phyloP scores from a whole-genome alignment of 495 filamentous ascomycete genomes.

The Trichoderma orchidacearum region DNA sequence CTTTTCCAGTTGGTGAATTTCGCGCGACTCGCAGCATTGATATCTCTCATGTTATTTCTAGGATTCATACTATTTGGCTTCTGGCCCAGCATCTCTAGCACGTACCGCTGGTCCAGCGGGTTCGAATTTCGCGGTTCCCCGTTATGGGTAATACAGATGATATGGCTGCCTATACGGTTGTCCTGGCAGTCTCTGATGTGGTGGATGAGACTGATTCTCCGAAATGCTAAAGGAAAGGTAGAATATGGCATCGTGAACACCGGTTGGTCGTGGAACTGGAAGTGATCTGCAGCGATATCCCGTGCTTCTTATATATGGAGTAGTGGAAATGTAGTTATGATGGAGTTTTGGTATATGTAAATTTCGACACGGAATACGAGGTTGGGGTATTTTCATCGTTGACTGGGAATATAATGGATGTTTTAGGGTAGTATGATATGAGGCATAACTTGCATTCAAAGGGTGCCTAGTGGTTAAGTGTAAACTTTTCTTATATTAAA shows the following conservation, averaged over 20 bases:
- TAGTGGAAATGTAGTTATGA: no score
- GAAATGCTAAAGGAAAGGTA: neutral
- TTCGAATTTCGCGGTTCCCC: neutral
- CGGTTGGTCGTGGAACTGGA: neutral
- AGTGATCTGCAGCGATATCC: neutral
- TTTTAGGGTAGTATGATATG: no score
- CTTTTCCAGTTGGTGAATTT: neutral
- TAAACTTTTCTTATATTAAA: no score
- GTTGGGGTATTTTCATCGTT: no score
- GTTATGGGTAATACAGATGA: neutral
- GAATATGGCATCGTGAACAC: neutral
- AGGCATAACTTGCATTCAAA: no score
- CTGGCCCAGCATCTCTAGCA: conserved; percentile 2
- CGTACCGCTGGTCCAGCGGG: neutral
- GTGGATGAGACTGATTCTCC: neutral
- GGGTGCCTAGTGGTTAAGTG: no score
- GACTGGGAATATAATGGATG: no score
- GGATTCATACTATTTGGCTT: conserved; percentile 19
- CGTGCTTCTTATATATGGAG: no score
- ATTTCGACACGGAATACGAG: no score
- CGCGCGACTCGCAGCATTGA: neutral
- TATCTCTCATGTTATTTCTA: neutral
- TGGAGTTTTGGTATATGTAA: no score
- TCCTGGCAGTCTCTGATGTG: neutral
- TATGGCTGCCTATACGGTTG: neutral